Conservation (phyloP, 2,329 filamentous ascomycete species). For the Trichoderma koningiopsis region DNA sequence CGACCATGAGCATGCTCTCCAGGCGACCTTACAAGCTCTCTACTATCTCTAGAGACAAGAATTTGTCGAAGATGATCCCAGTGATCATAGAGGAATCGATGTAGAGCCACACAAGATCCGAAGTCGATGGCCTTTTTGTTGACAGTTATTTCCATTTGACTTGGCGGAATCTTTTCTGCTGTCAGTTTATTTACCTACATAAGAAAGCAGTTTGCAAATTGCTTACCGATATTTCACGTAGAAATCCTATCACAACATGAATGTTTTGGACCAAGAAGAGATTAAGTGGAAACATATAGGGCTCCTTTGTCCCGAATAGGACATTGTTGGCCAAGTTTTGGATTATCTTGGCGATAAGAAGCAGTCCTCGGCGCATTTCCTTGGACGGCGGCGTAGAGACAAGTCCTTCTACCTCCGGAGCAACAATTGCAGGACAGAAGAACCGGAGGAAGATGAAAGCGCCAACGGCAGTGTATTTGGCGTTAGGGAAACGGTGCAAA, state of each 20-base stretch:
- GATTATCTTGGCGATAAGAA: conserved; percentile 71
- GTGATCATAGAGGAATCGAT: conserved; percentile 70
- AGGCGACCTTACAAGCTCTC: conserved; percentile 58
- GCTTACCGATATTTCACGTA: conserved; percentile 67
- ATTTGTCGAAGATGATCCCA: conserved; percentile 71
- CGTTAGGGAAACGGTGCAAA: conserved; percentile 64
- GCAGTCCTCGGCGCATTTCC: conserved; percentile 67
- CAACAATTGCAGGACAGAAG: conserved; percentile 72
- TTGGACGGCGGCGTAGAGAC: conserved; percentile 63
- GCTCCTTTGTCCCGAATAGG: conserved; percentile 70
- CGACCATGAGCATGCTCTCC: conserved; percentile 54
- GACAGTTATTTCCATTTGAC: conserved; percentile 45
- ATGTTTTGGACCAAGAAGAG: conserved; percentile 70
- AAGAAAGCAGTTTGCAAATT: neutral
- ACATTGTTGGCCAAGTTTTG: conserved; percentile 74
- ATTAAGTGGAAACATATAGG: conserved; percentile 72
- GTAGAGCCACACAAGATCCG: conserved; percentile 69
- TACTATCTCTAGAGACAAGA: conserved; percentile 60
- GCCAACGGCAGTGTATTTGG: conserved; percentile 71
- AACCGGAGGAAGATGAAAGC: conserved; percentile 73
- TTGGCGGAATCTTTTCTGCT: conserved; percentile 48
- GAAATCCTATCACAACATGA: conserved; percentile 66
- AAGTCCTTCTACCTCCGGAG: conserved; percentile 68
- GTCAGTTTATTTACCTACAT: conserved; percentile 2
- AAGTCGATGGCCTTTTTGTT: conserved; percentile 64